A percentile compares a stretch with the other conserved stretches of the same genome.
phyloP scores from a whole-genome alignment of 164 flowering plant genomes.

The Vitis amurensis region DNA sequence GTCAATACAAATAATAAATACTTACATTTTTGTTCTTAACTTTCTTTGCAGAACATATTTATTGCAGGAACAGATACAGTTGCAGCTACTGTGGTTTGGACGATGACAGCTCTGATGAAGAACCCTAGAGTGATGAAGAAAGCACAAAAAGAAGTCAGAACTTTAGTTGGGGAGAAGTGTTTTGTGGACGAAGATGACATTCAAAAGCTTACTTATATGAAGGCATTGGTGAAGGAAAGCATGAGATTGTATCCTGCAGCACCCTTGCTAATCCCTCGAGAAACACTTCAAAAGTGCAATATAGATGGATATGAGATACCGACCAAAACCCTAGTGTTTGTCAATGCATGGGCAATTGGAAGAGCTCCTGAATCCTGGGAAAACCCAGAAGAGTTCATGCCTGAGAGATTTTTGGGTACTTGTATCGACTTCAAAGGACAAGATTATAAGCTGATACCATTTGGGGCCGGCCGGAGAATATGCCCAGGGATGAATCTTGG shows the following conservation, averaged over 20 bases:
- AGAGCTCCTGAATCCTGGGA: conserved; percentile 26
- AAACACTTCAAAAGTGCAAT: conserved; percentile 15
- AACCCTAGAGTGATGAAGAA: conserved; percentile 20
- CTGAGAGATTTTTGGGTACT: conserved; percentile 33
- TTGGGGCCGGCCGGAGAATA: conserved; percentile 17
- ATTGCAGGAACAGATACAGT: too few species aligned
- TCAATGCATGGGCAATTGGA: conserved; percentile 33
- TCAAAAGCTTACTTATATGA: conserved; percentile 21
- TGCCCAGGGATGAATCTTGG: conserved; percentile 23
- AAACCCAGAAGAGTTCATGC: conserved; percentile 26
- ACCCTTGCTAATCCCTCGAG: conserved; percentile 27
- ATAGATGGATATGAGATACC: conserved; percentile 29
- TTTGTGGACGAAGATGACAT: conserved; percentile 21
- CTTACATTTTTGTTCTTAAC: too few species aligned
- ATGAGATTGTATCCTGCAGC: conserved; percentile 27
- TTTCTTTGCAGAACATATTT: not conserved
- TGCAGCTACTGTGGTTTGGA: too few species aligned
- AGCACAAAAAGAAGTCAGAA: conserved; percentile 25
- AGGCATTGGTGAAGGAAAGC: conserved; percentile 33
- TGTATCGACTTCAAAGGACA: conserved; percentile 14
- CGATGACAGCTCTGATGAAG: conserved; percentile 15
- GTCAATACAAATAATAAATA: too few species aligned
- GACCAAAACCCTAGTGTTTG: conserved; percentile 22
- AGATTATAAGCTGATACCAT: conserved; percentile 20
- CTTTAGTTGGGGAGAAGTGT: conserved; percentile 1